phyloP scores from a whole-genome alignment of 2,329 filamentous ascomycete genomes.

The Aureobasidium mangrovei region DNA sequence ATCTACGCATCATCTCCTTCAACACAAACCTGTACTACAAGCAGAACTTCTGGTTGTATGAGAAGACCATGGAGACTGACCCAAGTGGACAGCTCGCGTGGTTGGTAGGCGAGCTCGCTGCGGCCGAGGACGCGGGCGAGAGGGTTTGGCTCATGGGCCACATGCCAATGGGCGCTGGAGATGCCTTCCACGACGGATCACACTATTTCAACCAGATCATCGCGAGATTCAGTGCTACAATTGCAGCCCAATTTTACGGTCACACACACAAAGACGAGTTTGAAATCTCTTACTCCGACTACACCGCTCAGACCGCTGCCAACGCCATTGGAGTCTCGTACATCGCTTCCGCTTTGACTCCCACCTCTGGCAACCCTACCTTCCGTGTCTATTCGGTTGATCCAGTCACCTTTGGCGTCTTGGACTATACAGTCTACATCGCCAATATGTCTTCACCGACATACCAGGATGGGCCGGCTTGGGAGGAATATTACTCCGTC shows the following conservation, averaged over 20 bases:
- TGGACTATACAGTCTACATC: slow-evolving; percentile 47
- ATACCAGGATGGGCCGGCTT: slow-evolving; percentile 42
- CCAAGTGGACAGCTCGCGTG: slow-evolving; percentile 46
- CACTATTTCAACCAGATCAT: slow-evolving; percentile 45
- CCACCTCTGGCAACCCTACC: slow-evolving; percentile 46
- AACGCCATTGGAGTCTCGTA: slow-evolving; percentile 46
- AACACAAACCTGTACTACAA: slow-evolving; percentile 54
- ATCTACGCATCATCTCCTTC: slow-evolving; percentile 50
- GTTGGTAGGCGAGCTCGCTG: slow-evolving; percentile 46
- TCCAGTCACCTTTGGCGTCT: slow-evolving; percentile 46
- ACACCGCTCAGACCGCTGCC: slow-evolving; percentile 32
- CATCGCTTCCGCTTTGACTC: slow-evolving; percentile 47
- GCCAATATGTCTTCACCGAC: slow-evolving; percentile 41
- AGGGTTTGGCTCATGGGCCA: slow-evolving; percentile 52
- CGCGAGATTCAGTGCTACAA: slow-evolving; percentile 45
- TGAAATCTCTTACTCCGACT: slow-evolving; percentile 46
- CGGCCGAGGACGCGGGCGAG: slow-evolving; percentile 44
- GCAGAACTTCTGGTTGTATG: slow-evolving; percentile 50
- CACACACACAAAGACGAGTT: slow-evolving; percentile 52
- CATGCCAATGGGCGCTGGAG: slow-evolving; percentile 40
- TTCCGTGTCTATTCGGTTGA: slow-evolving; percentile 53
- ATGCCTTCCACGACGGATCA: slow-evolving; percentile 43
- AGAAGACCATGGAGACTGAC: slow-evolving; percentile 42
- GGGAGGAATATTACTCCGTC: slow-evolving; percentile 49
- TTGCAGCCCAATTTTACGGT: slow-evolving; percentile 49